Conservation (phyloP, 495 filamentous ascomycete species). For the Podospora sp. region DNA sequence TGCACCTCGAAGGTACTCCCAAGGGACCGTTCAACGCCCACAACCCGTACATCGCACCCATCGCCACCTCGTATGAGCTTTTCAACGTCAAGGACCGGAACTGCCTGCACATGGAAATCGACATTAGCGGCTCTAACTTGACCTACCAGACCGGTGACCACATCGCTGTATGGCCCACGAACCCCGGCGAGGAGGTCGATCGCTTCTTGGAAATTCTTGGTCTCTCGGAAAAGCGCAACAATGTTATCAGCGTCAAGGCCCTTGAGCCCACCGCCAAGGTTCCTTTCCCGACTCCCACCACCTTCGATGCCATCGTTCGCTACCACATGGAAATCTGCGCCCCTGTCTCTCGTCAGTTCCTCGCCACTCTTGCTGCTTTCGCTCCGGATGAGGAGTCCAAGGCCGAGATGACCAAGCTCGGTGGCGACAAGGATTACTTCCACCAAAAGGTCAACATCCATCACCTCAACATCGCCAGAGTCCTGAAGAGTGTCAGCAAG, state of each 20-base stretch:
- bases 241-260: slow-evolving; percentile 86
- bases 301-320: slow-evolving; percentile 88
- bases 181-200: slow-evolving; percentile 89
- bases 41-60: slow-evolving; percentile 96
- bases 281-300: slow-evolving; percentile 95
- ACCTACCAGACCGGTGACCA: slow-evolving; percentile 96
- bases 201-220: slow-evolving; percentile 81
- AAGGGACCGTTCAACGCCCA: slow-evolving; percentile 95
- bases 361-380: slow-evolving; percentile 84
- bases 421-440: slow-evolving; percentile 95
- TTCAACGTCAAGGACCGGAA: slow-evolving; percentile 93
- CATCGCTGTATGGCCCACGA: slow-evolving; percentile 96
- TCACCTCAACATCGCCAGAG: slow-evolving; percentile 88
- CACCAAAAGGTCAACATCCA: slow-evolving; percentile 79
- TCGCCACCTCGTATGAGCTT: slow-evolving; percentile 83
- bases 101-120: slow-evolving; percentile 96
- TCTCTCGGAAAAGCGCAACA: slow-evolving; percentile 73
- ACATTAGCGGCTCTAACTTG: slow-evolving; percentile 82
- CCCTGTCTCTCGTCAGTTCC: slow-evolving; percentile 93
- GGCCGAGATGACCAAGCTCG: slow-evolving; percentile 83
- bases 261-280: slow-evolving; percentile 96
- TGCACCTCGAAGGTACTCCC: slow-evolving; percentile 80
- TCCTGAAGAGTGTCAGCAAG: slow-evolving; percentile 71
- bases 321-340: slow-evolving; percentile 98
- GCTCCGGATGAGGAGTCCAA: slow-evolving; percentile 83